These are phyloP conservation scores for Fusarium mexicanum DNA, from an alignment of 2,329 filamentous ascomycete genomes.

Conservation along the genomic window DNA sequence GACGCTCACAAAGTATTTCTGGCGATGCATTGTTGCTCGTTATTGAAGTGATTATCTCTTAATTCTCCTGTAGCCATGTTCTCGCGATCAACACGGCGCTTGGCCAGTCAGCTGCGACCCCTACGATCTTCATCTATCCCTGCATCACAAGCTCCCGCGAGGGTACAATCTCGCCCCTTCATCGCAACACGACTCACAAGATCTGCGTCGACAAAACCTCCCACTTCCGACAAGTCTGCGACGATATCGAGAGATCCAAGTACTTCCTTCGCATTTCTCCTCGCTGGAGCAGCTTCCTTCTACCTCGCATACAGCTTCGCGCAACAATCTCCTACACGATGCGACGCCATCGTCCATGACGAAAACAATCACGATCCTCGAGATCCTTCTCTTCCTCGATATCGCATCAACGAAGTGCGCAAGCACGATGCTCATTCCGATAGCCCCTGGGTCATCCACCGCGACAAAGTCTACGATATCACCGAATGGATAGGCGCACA, in stretches of 20 bases:
- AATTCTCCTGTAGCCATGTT: constrained; percentile 19
- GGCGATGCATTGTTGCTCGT: constrained; percentile 18
- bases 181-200: not conserved
- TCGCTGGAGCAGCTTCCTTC: constrained; percentile 33
- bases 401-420: constrained; percentile 61
- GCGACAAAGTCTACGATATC: constrained; percentile 74
- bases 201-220: not conserved
- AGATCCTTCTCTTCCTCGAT: constrained; percentile 58
- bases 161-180: constrained; percentile 25
- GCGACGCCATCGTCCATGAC: constrained; percentile 18
- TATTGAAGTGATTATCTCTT: not conserved
- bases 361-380: constrained; percentile 41
- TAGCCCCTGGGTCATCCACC: constrained; percentile 71
- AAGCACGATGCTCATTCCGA: constrained; percentile 62
- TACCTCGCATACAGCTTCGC: constrained; percentile 30
- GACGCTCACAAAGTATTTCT: not conserved
- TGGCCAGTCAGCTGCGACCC: constrained; percentile 20
- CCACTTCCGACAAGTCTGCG: not conserved
- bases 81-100: constrained; percentile 22
- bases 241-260: constrained; percentile 7
- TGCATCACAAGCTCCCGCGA: constrained; percentile 7
- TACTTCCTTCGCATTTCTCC: constrained; percentile 2
- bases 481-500: constrained; percentile 74
- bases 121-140: constrained; percentile 6
- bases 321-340: constrained; percentile 30